These are phyloP conservation scores for Xylariaceae sp. DNA, from an alignment of 2,329 filamentous ascomycete genomes.

Conservation along the genomic window DNA sequence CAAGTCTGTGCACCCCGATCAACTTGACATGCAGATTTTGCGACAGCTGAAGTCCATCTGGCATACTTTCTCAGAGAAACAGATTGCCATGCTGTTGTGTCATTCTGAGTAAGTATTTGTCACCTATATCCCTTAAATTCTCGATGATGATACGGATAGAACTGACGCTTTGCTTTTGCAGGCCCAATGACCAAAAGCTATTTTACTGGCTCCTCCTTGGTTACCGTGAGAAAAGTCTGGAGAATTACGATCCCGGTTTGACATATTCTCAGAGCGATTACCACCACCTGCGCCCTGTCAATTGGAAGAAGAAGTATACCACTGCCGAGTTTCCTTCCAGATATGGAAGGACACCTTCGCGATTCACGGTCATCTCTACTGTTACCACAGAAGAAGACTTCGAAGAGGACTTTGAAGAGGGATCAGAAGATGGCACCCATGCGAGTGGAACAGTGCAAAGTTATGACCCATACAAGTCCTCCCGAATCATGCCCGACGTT, in stretches of 20 bases:
- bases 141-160: background rate
- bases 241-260: constrained; percentile 79
- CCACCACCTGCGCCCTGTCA: constrained; percentile 65
- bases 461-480: constrained; percentile 82
- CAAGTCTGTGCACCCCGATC: constrained; percentile 54
- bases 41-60: constrained; percentile 85
- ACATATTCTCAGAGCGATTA: constrained; percentile 89
- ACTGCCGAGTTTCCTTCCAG: constrained; percentile 54
- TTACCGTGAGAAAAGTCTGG: constrained; percentile 78
- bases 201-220: constrained; percentile 84
- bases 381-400: constrained; percentile 44
- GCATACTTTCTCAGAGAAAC: constrained; percentile 76
- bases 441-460: constrained; percentile 51
- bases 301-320: constrained; percentile 57
- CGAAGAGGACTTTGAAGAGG: no score
- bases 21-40: constrained; percentile 77
- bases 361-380: constrained; percentile 64
- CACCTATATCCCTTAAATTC: background rate
- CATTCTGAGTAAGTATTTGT: constrained; percentile 53
- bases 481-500: constrained; percentile 45
- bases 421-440: constrained; percentile 35
- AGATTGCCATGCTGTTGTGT: constrained; percentile 65
- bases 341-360: constrained; percentile 52
- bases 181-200: constrained; percentile 83
- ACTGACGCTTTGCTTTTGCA: constrained; percentile 39